Evolutionary conservation across 2,329 filamentous ascomycete species (phyloP).

Genomic region (Tolypocladium ophioglossoides): DNA sequence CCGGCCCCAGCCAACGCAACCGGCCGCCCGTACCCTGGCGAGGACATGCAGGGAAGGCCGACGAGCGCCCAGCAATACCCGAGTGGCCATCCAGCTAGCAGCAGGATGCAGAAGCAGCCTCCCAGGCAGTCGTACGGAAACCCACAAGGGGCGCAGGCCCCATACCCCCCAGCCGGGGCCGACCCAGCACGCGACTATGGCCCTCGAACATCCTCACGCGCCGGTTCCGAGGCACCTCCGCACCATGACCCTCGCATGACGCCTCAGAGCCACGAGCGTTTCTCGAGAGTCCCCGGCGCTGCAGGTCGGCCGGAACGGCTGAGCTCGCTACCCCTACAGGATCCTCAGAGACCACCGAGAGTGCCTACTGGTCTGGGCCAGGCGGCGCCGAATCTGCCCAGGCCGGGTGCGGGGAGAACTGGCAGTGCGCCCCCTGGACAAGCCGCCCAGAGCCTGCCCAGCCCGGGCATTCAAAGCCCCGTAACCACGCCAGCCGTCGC

Average conservation of each 20-base stretch:
- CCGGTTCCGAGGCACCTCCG: conserved; percentile 8
- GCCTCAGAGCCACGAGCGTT: conserved; percentile 14
- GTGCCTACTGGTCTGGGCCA: conserved; percentile 9
- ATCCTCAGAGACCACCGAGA: conserved; percentile 10
- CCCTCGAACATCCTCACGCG: conserved; percentile 19
- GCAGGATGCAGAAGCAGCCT: conserved; percentile 17
- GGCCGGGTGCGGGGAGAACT: conserved; percentile 18
- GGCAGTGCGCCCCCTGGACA: conserved; percentile 27
- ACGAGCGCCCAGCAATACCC: conserved; percentile 15
- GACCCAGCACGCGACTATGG: conserved; percentile 27
- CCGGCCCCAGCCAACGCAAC: conserved; percentile 14
- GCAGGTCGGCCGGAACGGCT: conserved; percentile 20
- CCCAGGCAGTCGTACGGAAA: conserved; percentile 5
- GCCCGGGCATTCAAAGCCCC: conserved; percentile 17
- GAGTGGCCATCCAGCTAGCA: conserved; percentile 20
- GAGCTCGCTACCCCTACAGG: conserved; percentile 19
- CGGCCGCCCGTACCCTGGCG: conserved; percentile 8
- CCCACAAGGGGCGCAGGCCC: neutral
- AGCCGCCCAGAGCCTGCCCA: conserved; percentile 7
- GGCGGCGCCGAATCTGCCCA: conserved; percentile 7
- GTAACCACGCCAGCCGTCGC: conserved; percentile 19
- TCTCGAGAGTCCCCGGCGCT: conserved; percentile 19
- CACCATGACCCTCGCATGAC: conserved; percentile 6
- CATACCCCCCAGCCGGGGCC: conserved; percentile 9
- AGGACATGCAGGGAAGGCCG: conserved; percentile 12